These are phyloP conservation scores for Xylaria flabelliformis DNA, from an alignment of 495 filamentous ascomycete genomes.

Conservation along the genomic window DNA sequence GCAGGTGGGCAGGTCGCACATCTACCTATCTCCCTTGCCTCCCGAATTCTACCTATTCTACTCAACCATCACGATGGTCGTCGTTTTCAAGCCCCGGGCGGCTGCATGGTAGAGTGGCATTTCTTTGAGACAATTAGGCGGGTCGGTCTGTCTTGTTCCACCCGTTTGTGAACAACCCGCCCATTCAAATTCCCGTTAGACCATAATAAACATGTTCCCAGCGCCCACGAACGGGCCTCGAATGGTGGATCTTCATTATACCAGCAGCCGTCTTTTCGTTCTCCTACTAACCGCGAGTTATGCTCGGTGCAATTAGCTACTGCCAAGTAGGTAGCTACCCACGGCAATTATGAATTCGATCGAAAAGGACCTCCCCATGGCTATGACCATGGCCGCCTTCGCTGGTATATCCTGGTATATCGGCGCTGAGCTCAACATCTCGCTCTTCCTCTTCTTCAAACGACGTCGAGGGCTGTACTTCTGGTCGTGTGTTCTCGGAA, in stretches of 20 bases:
- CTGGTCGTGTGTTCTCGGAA: conserved; percentile 60
- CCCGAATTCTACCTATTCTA: neutral
- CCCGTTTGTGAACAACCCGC: neutral
- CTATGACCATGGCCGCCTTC: conserved; percentile 58
- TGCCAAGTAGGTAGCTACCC: conserved; percentile 12
- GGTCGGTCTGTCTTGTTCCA: conserved; percentile 9
- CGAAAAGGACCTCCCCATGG: conserved; percentile 26
- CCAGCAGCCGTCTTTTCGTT: neutral
- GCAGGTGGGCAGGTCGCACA: conserved; percentile 1
- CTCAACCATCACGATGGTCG: neutral
- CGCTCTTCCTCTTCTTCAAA: conserved; percentile 62
- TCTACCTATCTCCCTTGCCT: neutral
- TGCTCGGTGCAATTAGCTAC: conserved; percentile 23
- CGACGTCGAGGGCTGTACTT: conserved; percentile 63
- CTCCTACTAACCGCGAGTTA: neutral
- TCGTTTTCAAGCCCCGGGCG: conserved; percentile 12
- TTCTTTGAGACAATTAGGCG: conserved; percentile 9
- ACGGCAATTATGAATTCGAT: conserved; percentile 20
- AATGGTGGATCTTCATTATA: conserved; percentile 17
- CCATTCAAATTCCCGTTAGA: neutral
- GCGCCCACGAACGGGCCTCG: conserved; percentile 20
- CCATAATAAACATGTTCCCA: conserved; percentile 27
- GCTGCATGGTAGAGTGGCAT: conserved; percentile 21
- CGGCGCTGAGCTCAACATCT: conserved; percentile 60
- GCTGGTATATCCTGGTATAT: conserved; percentile 62